Evolutionary conservation across 495 filamentous ascomycete species (phyloP).

Genomic region (Lepidopterella palustris): DNA sequence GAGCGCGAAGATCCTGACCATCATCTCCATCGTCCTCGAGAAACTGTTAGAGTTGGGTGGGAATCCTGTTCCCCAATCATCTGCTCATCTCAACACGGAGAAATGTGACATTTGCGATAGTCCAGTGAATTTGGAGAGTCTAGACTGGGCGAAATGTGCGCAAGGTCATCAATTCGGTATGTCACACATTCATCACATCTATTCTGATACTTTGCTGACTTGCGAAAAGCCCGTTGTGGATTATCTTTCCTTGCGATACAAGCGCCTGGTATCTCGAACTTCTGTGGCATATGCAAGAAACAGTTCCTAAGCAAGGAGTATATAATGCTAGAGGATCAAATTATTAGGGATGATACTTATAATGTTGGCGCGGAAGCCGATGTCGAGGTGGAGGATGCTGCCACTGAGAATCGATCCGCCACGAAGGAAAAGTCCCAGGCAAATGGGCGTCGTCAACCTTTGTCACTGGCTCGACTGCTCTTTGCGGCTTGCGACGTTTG

Average conservation of each 20-base stretch:
- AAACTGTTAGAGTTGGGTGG: constrained; percentile 9
- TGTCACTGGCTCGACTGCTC: constrained; percentile 31
- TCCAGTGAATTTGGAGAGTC: constrained; percentile 36
- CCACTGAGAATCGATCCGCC: not conserved
- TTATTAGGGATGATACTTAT: not conserved
- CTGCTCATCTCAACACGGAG: constrained; percentile 39
- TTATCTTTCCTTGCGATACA: constrained; percentile 51
- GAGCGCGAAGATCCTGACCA: constrained; percentile 27
- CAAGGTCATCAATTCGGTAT: constrained; percentile 43
- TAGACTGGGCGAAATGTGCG: constrained; percentile 38
- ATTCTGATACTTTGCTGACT: not conserved
- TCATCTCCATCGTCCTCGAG: constrained; percentile 16
- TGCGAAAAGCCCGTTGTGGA: constrained; percentile 41
- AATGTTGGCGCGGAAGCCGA: not conserved
- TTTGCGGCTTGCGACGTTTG: constrained; percentile 49
- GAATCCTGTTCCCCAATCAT: not conserved
- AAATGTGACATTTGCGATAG: constrained; percentile 45
- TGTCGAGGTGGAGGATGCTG: not conserved
- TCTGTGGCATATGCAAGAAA: constrained; percentile 45
- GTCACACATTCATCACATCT: not conserved
- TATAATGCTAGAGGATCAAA: constrained; percentile 7
- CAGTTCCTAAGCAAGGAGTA: constrained; percentile 47
- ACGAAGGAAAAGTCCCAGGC: not conserved
- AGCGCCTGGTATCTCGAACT: constrained; percentile 49
- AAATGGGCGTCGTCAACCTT: not conserved